Evolutionary conservation across 176 grass and related monocot genomes (phyloP).

Genomic region (Raddia distichophylla): DNA sequence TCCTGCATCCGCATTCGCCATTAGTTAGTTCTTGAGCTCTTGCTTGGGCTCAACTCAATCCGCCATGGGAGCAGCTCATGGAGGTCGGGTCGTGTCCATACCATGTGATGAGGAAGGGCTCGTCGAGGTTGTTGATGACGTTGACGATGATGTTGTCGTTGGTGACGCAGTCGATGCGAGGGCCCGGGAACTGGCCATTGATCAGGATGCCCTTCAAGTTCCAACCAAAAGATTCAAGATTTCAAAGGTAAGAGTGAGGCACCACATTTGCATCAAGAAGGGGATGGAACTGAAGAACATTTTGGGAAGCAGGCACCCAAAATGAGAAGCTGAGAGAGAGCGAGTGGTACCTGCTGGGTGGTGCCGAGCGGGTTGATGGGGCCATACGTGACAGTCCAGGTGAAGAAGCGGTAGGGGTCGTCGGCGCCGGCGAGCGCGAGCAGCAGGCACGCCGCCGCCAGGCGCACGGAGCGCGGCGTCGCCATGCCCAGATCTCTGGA

Average conservation of each 20-base stretch:
- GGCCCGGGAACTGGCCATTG: constrained; percentile 90
- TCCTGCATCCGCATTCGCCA: constrained; percentile 47
- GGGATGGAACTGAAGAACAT: not conserved
- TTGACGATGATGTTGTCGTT: constrained; percentile 91
- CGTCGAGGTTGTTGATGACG: constrained; percentile 79
- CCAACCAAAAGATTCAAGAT: not conserved
- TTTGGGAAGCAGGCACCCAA: constrained; percentile 1
- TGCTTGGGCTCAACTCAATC: too few species aligned
- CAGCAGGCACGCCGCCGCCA: not conserved
- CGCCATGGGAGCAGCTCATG: not conserved
- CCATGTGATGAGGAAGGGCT: constrained; percentile 93
- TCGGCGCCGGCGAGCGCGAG: constrained; percentile 52
- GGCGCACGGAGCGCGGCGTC: not conserved
- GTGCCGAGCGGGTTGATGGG: constrained; percentile 69
- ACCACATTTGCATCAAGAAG: too few species aligned
- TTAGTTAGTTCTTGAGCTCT: too few species aligned
- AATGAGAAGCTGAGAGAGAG: not conserved
- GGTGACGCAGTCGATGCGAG: constrained; percentile 78
- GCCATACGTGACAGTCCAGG: constrained; percentile 81
- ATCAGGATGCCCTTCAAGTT: constrained; percentile 76
- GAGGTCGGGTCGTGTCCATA: not conserved
- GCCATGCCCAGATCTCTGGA: constrained; percentile 9
- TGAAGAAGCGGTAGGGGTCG: constrained; percentile 87
- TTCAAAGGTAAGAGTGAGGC: not conserved
- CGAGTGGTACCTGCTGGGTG: constrained; percentile 58